Evolutionary conservation across 1,139 yeast genomes (phyloP), one percentile per base, ranked within the genome.

Genomic region (Entelexis paramagnoliae): DNA sequence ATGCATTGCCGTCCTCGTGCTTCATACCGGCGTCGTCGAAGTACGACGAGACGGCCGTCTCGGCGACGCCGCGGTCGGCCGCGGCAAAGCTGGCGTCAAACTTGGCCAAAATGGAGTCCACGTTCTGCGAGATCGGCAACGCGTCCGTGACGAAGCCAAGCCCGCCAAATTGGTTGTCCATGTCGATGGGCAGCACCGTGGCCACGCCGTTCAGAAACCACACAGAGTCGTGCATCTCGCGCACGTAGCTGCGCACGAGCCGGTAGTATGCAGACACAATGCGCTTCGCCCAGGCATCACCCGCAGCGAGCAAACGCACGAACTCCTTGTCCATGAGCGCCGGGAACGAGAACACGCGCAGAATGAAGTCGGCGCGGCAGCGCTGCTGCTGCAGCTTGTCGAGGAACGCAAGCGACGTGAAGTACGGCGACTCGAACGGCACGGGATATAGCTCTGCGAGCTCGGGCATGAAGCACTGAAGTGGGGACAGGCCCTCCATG

Each of bases 151-250:
- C 65, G 53, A 66, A 67, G 2, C 69, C 70, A 20, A 68, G 61
- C 0, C 70, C 70, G 8, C 71, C 72, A 46, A 59, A 63, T 54
- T 68, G 66, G 16, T 60, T 56, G 53, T 68, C 72, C 60, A 63
- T 61, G 50, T 68, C 71, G 24, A 67, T 67, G 3, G 71, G 72
- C 38, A 89, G 72, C 0, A 87, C 95, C 55, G 80, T 80, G 5
- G 93, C 78, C 2, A 89, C 95, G 2, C 96, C 96, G 66, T 88
- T 95, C 58, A 89, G 72, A 61, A 89, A 89, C 97, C 97, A 89
- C 16, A 88, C 94, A 60, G 79, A 78, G 61, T 87, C 93, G 64
- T 83, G 85, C 83, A 84, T 82, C 62, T 86, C 94, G 22, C 82
- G 78, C 0, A 95, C 85, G 66, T 83, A 89, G 9, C 83, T 78